phyloP scores from a whole-genome alignment of 805 yeast species.

The Nakazawaea peltata region DNA sequence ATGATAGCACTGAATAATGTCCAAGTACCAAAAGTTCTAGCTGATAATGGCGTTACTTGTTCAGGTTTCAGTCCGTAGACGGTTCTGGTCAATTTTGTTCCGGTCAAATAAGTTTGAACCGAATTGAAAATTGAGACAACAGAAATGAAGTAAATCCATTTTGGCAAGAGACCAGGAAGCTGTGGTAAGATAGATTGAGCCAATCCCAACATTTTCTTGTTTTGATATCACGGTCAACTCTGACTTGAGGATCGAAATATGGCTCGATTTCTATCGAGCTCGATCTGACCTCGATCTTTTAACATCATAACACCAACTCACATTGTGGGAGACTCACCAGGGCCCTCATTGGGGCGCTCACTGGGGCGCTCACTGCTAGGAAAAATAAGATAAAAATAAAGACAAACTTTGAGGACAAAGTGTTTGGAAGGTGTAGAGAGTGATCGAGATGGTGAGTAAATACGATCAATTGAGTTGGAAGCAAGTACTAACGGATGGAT shows the following conservation, averaged over 20 bases:
- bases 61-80: conserved; percentile 65
- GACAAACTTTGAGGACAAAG: too few relatives aligned
- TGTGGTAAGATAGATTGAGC: conserved; percentile 25
- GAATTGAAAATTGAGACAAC: conserved; percentile 92
- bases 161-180: conserved; percentile 55
- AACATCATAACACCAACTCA: too few relatives aligned
- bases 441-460: neutral
- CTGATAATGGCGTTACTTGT: conserved; percentile 58
- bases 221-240: too few relatives aligned
- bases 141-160: conserved; percentile 63
- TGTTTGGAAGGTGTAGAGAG: too few relatives aligned
- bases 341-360: too few relatives aligned
- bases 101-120: conserved; percentile 73
- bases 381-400: too few relatives aligned
- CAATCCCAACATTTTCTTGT: too few relatives aligned
- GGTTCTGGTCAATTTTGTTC: conserved; percentile 63
- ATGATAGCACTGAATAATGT: conserved; percentile 80
- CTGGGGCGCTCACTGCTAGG: too few relatives aligned
- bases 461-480: conserved; percentile 1
- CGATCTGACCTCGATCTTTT: too few relatives aligned
- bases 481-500: neutral
- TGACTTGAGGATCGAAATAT: too few relatives aligned
- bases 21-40: conserved; percentile 99
- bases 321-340: too few relatives aligned
- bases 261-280: too few relatives aligned